A percentile compares a stretch with the other conserved stretches of the same genome.
phyloP scores from a whole-genome alignment of 768 basidiomycete genomes.

The Suillus americanus region DNA sequence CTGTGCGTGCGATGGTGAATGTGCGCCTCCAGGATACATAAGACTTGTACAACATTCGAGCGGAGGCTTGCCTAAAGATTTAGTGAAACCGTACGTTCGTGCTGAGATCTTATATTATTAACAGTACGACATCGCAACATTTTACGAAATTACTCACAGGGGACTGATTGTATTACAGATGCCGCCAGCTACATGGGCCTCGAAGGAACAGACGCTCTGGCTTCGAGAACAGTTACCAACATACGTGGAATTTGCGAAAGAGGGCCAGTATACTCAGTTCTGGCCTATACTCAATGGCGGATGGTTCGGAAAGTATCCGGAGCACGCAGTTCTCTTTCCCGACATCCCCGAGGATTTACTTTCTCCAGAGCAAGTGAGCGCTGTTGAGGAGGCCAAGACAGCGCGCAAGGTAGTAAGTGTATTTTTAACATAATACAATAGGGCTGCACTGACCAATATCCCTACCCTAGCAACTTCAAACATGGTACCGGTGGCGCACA shows the following conservation, averaged over 20 bases:
- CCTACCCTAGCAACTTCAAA: background rate
- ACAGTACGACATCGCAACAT: background rate
- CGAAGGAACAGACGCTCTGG: background rate
- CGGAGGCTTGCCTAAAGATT: background rate
- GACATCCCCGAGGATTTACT: background rate
- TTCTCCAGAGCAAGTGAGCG: background rate
- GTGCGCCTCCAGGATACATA: background rate
- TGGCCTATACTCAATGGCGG: background rate
- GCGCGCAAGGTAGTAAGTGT: background rate
- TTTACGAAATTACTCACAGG: background rate
- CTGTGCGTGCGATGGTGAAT: background rate
- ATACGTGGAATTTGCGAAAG: background rate
- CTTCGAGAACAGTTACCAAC: background rate
- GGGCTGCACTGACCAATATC: background rate
- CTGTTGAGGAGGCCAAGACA: background rate
- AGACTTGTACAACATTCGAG: background rate
- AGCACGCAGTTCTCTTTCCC: background rate
- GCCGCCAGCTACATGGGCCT: background rate
- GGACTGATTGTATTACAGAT: background rate
- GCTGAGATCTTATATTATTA: background rate
- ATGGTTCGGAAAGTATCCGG: background rate
- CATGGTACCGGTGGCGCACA: conserved; percentile 2
- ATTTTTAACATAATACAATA: background rate
- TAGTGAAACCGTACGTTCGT: background rate
- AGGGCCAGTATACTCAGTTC: background rate